phyloP scores from a whole-genome alignment of 2,329 filamentous ascomycete genomes.

The Epichloe gansuensis region DNA sequence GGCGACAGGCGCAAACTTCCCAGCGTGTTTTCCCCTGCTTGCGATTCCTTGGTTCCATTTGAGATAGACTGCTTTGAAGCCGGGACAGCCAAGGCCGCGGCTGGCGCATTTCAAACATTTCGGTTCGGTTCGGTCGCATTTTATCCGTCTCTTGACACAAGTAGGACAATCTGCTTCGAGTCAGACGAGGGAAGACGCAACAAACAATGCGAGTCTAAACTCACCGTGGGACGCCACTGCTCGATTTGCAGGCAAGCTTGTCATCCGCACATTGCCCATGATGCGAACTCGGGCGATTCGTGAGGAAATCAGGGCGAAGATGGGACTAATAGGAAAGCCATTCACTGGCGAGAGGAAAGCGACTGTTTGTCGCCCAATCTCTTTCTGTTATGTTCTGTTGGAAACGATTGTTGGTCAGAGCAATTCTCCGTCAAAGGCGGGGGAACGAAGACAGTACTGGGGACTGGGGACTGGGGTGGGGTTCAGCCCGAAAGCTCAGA shows the following conservation, averaged over 20 bases:
- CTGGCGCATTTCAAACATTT: constrained; percentile 11
- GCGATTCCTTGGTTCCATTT: constrained; percentile 13
- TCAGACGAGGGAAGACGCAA: neutral
- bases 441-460: too few relatives aligned
- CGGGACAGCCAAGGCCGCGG: constrained; percentile 9
- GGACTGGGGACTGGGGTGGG: too few relatives aligned
- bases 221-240: constrained; percentile 9
- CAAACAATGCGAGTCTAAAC: neutral
- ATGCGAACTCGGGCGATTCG: neutral
- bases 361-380: neutral
- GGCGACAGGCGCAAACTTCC: constrained; percentile 6
- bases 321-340: neutral
- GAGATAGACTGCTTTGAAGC: constrained; percentile 9
- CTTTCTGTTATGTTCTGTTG: too few relatives aligned
- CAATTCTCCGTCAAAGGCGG: too few relatives aligned
- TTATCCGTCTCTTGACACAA: constrained; percentile 11
- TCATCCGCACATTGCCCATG: constrained; percentile 10
- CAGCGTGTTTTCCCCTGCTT: constrained; percentile 10
- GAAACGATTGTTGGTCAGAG: too few relatives aligned
- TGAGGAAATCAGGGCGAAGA: neutral
- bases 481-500: too few relatives aligned
- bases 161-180: constrained; percentile 9
- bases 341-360: neutral
- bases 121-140: constrained; percentile 12
- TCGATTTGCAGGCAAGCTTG: constrained; percentile 8